Evolutionary conservation across 441 rosid genomes (phyloP).

Genomic region (Erodium trifolium): DNA sequence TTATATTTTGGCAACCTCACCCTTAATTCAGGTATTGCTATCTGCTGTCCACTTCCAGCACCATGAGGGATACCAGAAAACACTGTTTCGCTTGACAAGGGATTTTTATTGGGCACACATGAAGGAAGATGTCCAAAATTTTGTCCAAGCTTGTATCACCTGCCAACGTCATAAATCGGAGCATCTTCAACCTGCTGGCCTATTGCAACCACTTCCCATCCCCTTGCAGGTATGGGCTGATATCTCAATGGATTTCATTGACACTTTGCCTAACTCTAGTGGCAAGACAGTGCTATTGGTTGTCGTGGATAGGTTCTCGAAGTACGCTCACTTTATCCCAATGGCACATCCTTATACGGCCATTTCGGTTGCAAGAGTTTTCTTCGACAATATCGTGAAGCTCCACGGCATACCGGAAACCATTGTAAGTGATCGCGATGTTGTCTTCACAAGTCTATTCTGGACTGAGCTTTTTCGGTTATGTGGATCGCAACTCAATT

Average conservation of each 20-base stretch:
- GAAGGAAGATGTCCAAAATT: background rate
- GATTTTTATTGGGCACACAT: background rate
- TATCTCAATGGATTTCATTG: background rate
- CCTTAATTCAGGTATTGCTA: too few species aligned
- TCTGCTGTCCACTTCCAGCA: background rate
- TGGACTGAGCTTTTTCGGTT: background rate
- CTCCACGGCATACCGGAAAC: background rate
- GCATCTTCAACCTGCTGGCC: background rate
- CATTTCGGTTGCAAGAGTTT: background rate
- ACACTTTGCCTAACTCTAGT: background rate
- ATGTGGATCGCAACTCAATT: background rate
- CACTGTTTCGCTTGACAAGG: background rate
- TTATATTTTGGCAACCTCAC: too few species aligned
- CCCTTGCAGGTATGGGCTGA: slow-evolving; percentile 9
- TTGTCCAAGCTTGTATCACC: background rate
- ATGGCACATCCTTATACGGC: slow-evolving; percentile 6
- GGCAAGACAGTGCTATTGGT: background rate
- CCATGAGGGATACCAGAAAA: background rate
- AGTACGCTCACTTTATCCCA: slow-evolving; percentile 6
- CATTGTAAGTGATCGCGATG: background rate
- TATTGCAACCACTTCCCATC: background rate
- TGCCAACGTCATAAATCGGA: background rate
- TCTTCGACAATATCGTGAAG: background rate
- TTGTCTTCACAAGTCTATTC: background rate
- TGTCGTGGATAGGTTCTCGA: slow-evolving; percentile 6